A percentile compares a stretch with the other conserved stretches of the same genome.
phyloP scores from a whole-genome alignment of 768 basidiomycete genomes.

The Coprinopsis marcescibilis region DNA sequence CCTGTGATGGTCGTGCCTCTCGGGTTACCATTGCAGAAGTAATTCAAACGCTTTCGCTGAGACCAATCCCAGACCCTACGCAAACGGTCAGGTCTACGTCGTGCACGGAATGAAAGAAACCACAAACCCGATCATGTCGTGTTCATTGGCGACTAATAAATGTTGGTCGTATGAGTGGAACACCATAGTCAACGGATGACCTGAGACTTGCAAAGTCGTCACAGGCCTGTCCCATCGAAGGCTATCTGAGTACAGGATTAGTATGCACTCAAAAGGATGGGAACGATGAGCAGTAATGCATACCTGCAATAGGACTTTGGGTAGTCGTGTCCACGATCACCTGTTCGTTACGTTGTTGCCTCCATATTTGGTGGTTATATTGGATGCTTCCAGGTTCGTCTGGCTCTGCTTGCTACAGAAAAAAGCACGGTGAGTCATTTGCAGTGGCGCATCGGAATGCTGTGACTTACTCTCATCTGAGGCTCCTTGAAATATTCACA shows the following conservation, averaged over 20 bases:
- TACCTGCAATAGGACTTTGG: constrained; percentile 73
- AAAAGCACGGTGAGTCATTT: constrained; percentile 10
- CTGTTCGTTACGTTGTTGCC: constrained; percentile 84
- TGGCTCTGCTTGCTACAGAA: constrained; percentile 76
- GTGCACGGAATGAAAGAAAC: not conserved
- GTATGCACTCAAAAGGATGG: not conserved
- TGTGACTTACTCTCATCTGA: constrained; percentile 83
- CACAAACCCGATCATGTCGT: constrained; percentile 76
- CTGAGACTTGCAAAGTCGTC: constrained; percentile 51
- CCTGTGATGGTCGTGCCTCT: constrained; percentile 80
- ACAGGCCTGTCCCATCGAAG: constrained; percentile 72
- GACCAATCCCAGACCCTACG: constrained; percentile 94
- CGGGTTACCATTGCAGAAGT: constrained; percentile 88
- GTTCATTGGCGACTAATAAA: constrained; percentile 78
- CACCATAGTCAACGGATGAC: constrained; percentile 67
- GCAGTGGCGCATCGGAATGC: not conserved
- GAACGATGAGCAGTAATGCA: not conserved
- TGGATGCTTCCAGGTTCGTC: constrained; percentile 93
- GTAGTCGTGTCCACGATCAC: constrained; percentile 62
- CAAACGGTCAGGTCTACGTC: not conserved
- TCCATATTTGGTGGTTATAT: constrained; percentile 95
- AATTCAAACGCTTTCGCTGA: constrained; percentile 64
- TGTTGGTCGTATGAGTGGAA: constrained; percentile 94
- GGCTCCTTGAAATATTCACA: constrained; percentile 97
- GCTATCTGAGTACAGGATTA: constrained; percentile 34